Percentiles rank a stretch among this genome's conserved stretches.
phyloP scores from a whole-genome alignment of 257 asterid species.

The Cinchona pubescens region DNA sequence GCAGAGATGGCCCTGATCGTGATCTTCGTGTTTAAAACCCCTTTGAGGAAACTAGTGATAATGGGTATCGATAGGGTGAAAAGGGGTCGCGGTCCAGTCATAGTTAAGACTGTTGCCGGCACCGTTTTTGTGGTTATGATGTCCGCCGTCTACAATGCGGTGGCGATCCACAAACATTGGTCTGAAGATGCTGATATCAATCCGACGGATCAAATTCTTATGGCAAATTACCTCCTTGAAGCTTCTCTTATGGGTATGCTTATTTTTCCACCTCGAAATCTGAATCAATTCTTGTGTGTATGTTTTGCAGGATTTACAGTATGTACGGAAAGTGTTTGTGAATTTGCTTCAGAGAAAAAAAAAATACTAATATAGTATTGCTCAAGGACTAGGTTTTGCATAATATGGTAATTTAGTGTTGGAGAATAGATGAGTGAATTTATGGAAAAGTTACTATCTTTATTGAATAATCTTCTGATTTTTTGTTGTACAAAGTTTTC shows the following conservation, averaged over 20 bases:
- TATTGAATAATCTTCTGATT: background rate
- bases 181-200: constrained; percentile 59
- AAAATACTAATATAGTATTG: background rate
- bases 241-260: constrained; percentile 86
- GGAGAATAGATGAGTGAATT: background rate
- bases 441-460: background rate
- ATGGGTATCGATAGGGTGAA: constrained; percentile 77
- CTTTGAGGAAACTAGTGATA: constrained; percentile 73
- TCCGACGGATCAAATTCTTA: constrained; percentile 82
- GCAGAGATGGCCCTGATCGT: constrained; percentile 71
- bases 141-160: constrained; percentile 57
- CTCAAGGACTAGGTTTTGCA: background rate
- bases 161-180: constrained; percentile 61
- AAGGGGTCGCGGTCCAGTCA: constrained; percentile 75
- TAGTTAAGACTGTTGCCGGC: constrained; percentile 58
- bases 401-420: background rate
- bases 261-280: background rate
- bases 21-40: constrained; percentile 80
- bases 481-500: background rate
- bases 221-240: constrained; percentile 64
- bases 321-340: background rate
- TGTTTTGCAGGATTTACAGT: background rate
- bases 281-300: background rate
- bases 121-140: constrained; percentile 61
- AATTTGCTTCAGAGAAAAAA: background rate